Conservation (phyloP, 257 asterid species). For the Anisodus tanguticus region DNA sequence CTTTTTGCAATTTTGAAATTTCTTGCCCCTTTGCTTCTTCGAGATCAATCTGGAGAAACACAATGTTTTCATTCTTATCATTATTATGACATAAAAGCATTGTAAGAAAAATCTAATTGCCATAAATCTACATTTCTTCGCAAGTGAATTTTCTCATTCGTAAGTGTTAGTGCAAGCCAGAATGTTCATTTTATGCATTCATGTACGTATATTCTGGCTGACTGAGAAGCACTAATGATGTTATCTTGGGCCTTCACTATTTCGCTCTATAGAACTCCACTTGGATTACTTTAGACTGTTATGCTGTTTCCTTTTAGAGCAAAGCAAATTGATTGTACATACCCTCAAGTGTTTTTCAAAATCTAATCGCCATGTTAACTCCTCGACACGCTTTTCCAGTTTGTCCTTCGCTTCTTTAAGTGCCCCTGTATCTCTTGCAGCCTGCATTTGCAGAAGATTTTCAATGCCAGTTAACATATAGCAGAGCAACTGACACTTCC, state of each 20-base stretch:
- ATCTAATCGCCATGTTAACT: constrained; percentile 91
- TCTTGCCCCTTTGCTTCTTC: constrained; percentile 95
- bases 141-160: constrained; percentile 15
- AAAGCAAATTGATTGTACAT: constrained; percentile 31
- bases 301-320: constrained; percentile 28
- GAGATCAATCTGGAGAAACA: constrained; percentile 64
- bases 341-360: constrained; percentile 90
- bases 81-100: neutral
- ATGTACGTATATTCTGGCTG: neutral
- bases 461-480: constrained; percentile 17
- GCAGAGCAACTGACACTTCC: neutral
- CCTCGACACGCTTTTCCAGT: constrained; percentile 93
- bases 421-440: constrained; percentile 94
- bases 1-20: constrained; percentile 63
- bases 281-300: constrained; percentile 22
- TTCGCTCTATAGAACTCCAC: neutral
- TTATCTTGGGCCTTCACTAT: neutral
- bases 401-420: constrained; percentile 94
- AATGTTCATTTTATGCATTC: constrained; percentile 1
- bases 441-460: constrained; percentile 56
- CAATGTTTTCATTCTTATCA: constrained; percentile 23
- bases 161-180: neutral
- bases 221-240: constrained; percentile 12
- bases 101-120: neutral
- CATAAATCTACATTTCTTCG: constrained; percentile 27